Conservation (phyloP, 2,329 filamentous ascomycete genomes). For the Hortaea werneckii region DNA sequence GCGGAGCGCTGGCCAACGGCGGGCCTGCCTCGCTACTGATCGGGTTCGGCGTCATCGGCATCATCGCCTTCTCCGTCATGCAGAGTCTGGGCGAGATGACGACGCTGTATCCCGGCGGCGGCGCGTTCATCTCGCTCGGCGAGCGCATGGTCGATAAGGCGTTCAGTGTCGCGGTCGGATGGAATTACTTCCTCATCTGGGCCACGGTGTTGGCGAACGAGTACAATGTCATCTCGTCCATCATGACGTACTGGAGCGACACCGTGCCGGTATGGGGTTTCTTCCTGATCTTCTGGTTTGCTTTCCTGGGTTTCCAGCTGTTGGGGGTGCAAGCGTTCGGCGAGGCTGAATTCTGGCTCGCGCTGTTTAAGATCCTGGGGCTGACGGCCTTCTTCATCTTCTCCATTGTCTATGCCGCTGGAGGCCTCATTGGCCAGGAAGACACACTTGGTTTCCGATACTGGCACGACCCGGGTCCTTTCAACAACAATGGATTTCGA, state of each 20-base stretch:
- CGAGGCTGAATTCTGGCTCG: conserved; percentile 36
- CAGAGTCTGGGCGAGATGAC: conserved; percentile 66
- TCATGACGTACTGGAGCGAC: conserved; percentile 57
- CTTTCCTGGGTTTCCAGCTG: conserved; percentile 28
- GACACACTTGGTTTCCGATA: conserved; percentile 25
- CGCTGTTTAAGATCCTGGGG: conserved; percentile 29
- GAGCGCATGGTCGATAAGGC: conserved; percentile 63
- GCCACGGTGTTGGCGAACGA: conserved; percentile 56
- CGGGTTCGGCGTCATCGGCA: conserved; percentile 61
- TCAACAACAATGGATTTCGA: conserved; percentile 28
- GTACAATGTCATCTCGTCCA: conserved; percentile 58
- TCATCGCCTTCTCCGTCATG: conserved; percentile 58
- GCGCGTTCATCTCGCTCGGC: conserved; percentile 60
- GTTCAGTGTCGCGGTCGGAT: conserved; percentile 58
- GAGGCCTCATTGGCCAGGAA: conserved; percentile 20
- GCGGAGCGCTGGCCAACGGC: conserved; percentile 56
- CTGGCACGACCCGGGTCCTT: conserved; percentile 29
- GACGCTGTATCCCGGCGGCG: conserved; percentile 60
- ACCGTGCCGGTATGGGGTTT: conserved; percentile 32
- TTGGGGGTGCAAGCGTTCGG: conserved; percentile 33
- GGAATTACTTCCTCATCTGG: conserved; percentile 63
- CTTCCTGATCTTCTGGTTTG: conserved; percentile 31
- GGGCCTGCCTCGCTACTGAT: conserved; percentile 64
- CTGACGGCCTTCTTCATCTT: conserved; percentile 32
- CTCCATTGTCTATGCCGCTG: conserved; percentile 28